phyloP scores from a whole-genome alignment of 164 flowering plant genomes.

The Aristolochia fimbriata region DNA sequence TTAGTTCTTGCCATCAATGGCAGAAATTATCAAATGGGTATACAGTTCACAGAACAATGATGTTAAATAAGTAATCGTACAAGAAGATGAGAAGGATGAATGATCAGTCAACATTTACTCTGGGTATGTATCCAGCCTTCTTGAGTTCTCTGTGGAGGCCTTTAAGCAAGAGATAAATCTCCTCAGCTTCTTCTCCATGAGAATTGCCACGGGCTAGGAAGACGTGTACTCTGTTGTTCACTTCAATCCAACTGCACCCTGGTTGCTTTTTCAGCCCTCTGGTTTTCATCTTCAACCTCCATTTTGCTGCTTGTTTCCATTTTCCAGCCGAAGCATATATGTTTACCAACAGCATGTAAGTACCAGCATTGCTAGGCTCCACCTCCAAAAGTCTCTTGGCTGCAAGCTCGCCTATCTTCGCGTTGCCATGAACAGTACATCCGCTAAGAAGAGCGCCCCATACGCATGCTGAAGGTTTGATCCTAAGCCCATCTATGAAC shows the following conservation, averaged over 20 bases:
- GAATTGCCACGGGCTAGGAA: slow-evolving; percentile 14
- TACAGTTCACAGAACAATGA: neutral
- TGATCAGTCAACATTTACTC: slow-evolving; percentile 1
- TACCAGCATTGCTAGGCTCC: slow-evolving; percentile 13
- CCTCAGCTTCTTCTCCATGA: slow-evolving; percentile 7
- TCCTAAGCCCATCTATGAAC: slow-evolving; percentile 4
- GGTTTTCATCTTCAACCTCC: slow-evolving; percentile 12
- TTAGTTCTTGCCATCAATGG: neutral
- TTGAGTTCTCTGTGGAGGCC: slow-evolving; percentile 8
- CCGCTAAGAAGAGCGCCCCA: slow-evolving; percentile 15
- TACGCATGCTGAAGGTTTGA: slow-evolving; percentile 4
- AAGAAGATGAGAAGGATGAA: neutral
- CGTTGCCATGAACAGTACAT: slow-evolving; percentile 13
- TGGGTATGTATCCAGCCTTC: slow-evolving; percentile 8
- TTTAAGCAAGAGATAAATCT: slow-evolving; percentile 9
- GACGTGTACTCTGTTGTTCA: slow-evolving; percentile 11
- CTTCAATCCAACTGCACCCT: slow-evolving; percentile 16
- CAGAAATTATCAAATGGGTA: neutral
- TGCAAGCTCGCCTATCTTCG: slow-evolving; percentile 10
- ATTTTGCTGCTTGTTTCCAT: slow-evolving; percentile 14
- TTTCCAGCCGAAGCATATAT: slow-evolving; percentile 13
- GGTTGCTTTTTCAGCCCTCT: slow-evolving; percentile 14
- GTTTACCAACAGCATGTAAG: slow-evolving; percentile 8
- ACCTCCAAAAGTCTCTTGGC: slow-evolving; percentile 10
- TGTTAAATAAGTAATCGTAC: neutral